phyloP scores from a whole-genome alignment of 768 basidiomycete species.

The Boletus pseudo-olivaceus region DNA sequence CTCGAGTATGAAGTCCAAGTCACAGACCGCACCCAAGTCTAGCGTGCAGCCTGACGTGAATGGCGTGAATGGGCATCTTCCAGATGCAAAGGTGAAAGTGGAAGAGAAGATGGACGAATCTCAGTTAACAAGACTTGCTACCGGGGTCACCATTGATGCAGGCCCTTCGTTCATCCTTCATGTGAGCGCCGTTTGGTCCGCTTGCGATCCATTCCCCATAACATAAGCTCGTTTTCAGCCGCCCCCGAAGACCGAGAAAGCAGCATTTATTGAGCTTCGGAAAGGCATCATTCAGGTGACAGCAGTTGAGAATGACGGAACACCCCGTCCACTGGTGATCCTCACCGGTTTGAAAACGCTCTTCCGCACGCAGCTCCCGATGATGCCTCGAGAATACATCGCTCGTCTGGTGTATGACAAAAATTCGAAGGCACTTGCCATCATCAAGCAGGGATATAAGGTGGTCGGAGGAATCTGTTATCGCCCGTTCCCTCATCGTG shows the following conservation, averaged over 20 bases:
- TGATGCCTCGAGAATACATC: conserved; percentile 99
- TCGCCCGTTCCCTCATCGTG: conserved; percentile 90
- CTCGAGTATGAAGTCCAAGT: conserved; percentile 57
- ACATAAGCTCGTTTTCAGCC: conserved; percentile 37
- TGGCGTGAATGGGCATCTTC: conserved; percentile 44
- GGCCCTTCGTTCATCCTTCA: conserved; percentile 42
- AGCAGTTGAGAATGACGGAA: conserved; percentile 79
- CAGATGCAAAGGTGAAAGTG: conserved; percentile 56
- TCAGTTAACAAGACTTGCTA: conserved; percentile 72
- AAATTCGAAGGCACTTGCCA: conserved; percentile 90
- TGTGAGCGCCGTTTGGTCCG: conserved; percentile 35
- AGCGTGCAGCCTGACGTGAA: conserved; percentile 37
- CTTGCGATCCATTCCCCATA: not conserved
- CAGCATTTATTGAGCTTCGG: conserved; percentile 74
- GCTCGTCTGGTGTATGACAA: conserved; percentile 90
- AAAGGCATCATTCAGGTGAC: conserved; percentile 79
- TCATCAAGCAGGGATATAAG: conserved; percentile 91
- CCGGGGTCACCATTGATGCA: conserved; percentile 76
- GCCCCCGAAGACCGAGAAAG: conserved; percentile 63
- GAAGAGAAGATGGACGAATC: conserved; percentile 80
- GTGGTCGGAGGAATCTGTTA: conserved; percentile 98
- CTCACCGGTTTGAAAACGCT: conserved; percentile 95
- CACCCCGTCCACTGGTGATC: conserved; percentile 75
- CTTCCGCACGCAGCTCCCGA: conserved; percentile 95
- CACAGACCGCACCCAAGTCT: conserved; percentile 51